phyloP scores from a whole-genome alignment of 2,329 filamentous ascomycete species.

The Mariannaea sp. region DNA sequence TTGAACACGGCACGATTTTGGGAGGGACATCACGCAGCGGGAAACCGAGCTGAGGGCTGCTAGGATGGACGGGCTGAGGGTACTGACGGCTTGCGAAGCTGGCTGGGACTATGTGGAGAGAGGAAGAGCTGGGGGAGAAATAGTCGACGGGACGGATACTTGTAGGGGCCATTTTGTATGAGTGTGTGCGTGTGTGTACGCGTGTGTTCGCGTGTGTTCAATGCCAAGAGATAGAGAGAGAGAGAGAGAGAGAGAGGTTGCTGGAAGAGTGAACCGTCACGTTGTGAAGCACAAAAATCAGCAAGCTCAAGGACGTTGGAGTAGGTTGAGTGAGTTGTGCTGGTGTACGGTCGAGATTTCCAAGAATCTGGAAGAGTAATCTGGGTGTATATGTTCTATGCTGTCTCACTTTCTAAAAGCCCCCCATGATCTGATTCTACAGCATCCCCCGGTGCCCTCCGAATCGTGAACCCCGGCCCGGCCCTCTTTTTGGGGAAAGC shows the following conservation, averaged over 20 bases:
- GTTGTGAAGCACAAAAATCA: background rate
- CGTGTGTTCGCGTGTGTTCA: no score
- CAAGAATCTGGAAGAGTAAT: background rate
- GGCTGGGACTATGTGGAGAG: background rate
- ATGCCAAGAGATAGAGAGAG: no score
- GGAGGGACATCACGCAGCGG: background rate
- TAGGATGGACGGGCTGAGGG: background rate
- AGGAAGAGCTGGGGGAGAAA: background rate
- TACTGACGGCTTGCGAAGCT: background rate
- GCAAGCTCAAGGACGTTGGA: background rate
- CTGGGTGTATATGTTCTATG: background rate
- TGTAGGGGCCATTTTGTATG: background rate
- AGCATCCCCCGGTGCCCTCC: background rate
- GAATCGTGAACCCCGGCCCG: constrained; percentile 12
- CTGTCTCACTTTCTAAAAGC: background rate
- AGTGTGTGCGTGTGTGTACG: no score
- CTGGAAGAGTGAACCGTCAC: background rate
- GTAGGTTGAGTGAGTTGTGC: no score
- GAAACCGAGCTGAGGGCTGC: background rate
- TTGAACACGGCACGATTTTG: background rate
- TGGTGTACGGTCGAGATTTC: background rate
- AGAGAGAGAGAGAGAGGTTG: no score
- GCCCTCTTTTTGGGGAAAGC: constrained; percentile 4
- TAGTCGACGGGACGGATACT: background rate
- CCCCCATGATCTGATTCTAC: constrained; percentile 1